Evolutionary conservation across 2,329 filamentous ascomycete species (phyloP).

Genomic region (Fusarium sp.): DNA sequence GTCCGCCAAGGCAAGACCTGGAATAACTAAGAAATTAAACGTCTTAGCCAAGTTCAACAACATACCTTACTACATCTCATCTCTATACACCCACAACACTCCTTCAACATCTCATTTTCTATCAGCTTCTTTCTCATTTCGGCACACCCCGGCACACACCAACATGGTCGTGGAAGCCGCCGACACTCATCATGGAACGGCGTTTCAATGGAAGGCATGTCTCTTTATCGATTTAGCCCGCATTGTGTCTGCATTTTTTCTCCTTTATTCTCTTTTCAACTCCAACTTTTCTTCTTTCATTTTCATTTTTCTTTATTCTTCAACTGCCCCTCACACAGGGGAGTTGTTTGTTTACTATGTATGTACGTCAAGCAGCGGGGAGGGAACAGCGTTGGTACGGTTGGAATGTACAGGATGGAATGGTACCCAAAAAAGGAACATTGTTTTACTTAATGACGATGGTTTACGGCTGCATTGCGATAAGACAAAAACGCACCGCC

Average conservation of each 20-base stretch:
- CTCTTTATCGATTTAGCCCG: constrained; percentile 42
- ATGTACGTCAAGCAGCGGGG: constrained; percentile 21
- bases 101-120: constrained; percentile 22
- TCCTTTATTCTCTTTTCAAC: constrained; percentile 27
- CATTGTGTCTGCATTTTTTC: constrained; percentile 40
- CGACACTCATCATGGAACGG: constrained; percentile 43
- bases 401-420: constrained; percentile 41
- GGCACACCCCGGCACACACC: constrained; percentile 26
- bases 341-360: constrained; percentile 30
- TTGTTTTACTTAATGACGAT: constrained; percentile 47
- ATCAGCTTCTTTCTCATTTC: constrained; percentile 23
- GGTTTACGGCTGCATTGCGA: constrained; percentile 48
- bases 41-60: neutral
- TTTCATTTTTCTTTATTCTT: constrained; percentile 15
- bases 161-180: constrained; percentile 28
- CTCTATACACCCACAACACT: constrained; percentile 18
- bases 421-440: constrained; percentile 42
- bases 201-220: constrained; percentile 43
- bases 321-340: constrained; percentile 14
- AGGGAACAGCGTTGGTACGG: constrained; percentile 36
- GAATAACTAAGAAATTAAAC: constrained; percentile 37
- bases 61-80: neutral
- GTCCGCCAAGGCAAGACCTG: constrained; percentile 47
- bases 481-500: constrained; percentile 41
- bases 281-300: constrained; percentile 22